phyloP scores from a whole-genome alignment of 2,329 filamentous ascomycete species.

The Stachybotrys chartarum region DNA sequence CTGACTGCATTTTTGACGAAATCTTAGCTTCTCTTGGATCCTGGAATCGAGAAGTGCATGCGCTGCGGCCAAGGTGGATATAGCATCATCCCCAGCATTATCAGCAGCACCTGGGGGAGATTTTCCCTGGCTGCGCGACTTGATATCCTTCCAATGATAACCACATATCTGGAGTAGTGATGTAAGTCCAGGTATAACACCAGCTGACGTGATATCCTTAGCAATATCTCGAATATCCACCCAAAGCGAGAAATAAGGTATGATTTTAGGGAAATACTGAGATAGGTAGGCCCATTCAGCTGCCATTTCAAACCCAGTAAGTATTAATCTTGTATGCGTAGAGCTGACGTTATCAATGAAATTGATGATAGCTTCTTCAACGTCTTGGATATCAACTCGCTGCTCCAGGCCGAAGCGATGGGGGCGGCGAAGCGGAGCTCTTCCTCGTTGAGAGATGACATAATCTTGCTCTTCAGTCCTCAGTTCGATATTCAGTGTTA shows the following conservation, averaged over 20 bases:
- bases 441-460: neutral
- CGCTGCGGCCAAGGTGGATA: slow-evolving; percentile 4
- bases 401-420: slow-evolving; percentile 7
- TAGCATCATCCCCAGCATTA: slow-evolving; percentile 10
- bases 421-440: slow-evolving; percentile 4
- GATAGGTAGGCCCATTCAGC: slow-evolving; percentile 9
- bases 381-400: neutral
- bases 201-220: slow-evolving; percentile 4
- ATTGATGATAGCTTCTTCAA: slow-evolving; percentile 1
- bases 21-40: slow-evolving; percentile 4
- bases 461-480: neutral
- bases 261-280: slow-evolving; percentile 1
- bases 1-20: slow-evolving; percentile 5
- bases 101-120: slow-evolving; percentile 1
- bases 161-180: slow-evolving; percentile 1
- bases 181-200: neutral
- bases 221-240: slow-evolving; percentile 8
- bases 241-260: slow-evolving; percentile 9
- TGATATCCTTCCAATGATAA: slow-evolving; percentile 6
- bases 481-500: slow-evolving; percentile 5
- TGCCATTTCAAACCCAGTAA: slow-evolving; percentile 7
- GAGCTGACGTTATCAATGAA: slow-evolving; percentile 2
- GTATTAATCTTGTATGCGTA: neutral
- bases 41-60: slow-evolving; percentile 1
- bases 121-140: neutral